Evolutionary conservation across 2,329 filamentous ascomycete species (phyloP), one percentile per base, ranked within the genome.

Genomic region (Harringtonia lauricola): DNA sequence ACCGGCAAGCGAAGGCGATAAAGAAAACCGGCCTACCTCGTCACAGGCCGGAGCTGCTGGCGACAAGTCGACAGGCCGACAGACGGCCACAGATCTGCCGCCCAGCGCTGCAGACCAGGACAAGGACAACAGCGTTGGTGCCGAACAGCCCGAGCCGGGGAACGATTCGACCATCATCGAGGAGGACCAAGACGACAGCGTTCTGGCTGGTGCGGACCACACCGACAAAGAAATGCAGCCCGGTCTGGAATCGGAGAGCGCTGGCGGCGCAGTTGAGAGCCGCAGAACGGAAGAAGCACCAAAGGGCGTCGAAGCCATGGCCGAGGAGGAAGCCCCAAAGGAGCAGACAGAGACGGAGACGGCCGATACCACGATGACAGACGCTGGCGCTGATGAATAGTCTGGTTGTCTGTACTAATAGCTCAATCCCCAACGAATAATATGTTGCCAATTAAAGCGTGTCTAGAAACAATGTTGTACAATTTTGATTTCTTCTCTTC

Each of bases 21-120:
- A 72, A 55, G 70, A 72, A 55, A 74, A 74, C 46, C 58, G 52
- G 2, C 56, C 59, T 3, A 26, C 18, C 19, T 12, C 18, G 36
- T 37, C 12, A 7, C 35, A 12, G 10, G 24, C 24, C 24, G 24
- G 10, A 10, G 24, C 24, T 7, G 24, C 24, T 7, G 24, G 24
- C 24, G 10, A 10, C 24, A 6, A 26, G 24, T n/a, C n/a, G n/a
- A 21, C 8, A 24, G 6, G 35, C 18, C 35, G 13, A 21, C 12
- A 9, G 19, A 7, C 19, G 7, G 26, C 13, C 30, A 39, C 9
- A 15, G 10, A n/a, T n/a, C n/a, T n/a, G n/a, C 31, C 15, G 34
- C 10, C n/a, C 31, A 19, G 8, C 21, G 37, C n/a, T 17, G 41
- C 30, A 7, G 31, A 28, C 17, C 42, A 36, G 9, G 28, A 31